These are phyloP conservation scores for Exserohilum rostratum DNA, from an alignment of 2,329 filamentous ascomycete genomes.

Conservation along the genomic window DNA sequence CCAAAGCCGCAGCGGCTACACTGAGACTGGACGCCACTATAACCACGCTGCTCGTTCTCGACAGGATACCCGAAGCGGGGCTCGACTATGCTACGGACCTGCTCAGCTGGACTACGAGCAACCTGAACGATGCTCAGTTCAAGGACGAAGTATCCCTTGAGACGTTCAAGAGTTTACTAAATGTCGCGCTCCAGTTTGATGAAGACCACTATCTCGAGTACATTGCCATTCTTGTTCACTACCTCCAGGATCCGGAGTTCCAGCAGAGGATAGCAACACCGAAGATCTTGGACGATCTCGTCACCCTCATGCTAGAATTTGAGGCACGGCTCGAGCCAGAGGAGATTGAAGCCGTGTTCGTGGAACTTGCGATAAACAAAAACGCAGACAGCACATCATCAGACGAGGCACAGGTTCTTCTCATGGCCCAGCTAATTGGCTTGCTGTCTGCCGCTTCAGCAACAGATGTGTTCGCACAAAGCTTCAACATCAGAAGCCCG, in stretches of 20 bases:
- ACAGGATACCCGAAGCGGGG: conserved; percentile 39
- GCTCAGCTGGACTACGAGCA: conserved; percentile 43
- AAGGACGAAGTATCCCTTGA: conserved; percentile 38
- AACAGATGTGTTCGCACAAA: conserved; percentile 40
- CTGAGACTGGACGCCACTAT: conserved; percentile 43
- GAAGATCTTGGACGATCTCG: conserved; percentile 35
- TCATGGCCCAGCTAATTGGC: conserved; percentile 42
- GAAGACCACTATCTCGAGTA: conserved; percentile 46
- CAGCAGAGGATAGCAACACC: conserved; percentile 41
- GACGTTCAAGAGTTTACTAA: conserved; percentile 37
- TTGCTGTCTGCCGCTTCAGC: conserved; percentile 42
- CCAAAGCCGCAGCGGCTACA: conserved; percentile 41
- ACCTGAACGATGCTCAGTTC: conserved; percentile 42
- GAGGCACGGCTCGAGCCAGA: conserved; percentile 36
- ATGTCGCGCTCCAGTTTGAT: conserved; percentile 35
- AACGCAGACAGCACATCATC: conserved; percentile 28
- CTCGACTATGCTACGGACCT: conserved; percentile 45
- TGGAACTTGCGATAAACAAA: conserved; percentile 35
- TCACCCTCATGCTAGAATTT: conserved; percentile 40
- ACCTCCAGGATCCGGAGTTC: conserved; percentile 44
- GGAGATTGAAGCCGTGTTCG: conserved; percentile 36
- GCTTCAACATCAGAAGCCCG: conserved; percentile 33
- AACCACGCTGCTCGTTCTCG: conserved; percentile 28
- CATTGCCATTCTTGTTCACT: conserved; percentile 41
- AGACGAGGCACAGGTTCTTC: conserved; percentile 34